Evolutionary conservation across 2,329 filamentous ascomycete genomes (phyloP).

Genomic region (Teratosphaeria zuluensis): DNA sequence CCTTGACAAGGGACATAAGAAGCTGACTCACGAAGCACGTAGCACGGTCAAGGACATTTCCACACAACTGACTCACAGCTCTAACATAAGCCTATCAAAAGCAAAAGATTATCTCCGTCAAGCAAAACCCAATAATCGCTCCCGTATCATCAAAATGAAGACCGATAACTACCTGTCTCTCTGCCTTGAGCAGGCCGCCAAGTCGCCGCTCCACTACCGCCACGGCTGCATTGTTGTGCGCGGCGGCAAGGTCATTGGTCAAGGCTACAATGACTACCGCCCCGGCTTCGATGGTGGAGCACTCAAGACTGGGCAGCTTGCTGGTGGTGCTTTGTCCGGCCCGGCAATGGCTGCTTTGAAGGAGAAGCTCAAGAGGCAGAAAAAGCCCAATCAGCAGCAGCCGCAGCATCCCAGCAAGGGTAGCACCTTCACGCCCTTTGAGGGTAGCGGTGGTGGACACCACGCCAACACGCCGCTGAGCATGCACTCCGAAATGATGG

Average conservation of each 20-base stretch:
- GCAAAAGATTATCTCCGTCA: too few species aligned
- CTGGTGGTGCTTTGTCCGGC: slow-evolving; percentile 25
- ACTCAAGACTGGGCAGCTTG: slow-evolving; percentile 38
- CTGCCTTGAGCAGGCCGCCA: slow-evolving; percentile 43
- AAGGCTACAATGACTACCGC: slow-evolving; percentile 43
- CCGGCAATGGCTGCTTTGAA: slow-evolving; percentile 31
- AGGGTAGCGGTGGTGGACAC: slow-evolving; percentile 28
- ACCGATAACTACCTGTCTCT: slow-evolving; percentile 41
- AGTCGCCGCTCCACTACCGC: slow-evolving; percentile 41
- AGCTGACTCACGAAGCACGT: too few species aligned
- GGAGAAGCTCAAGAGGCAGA: slow-evolving; percentile 26
- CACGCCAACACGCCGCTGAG: slow-evolving; percentile 36
- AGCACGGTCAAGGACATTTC: too few species aligned
- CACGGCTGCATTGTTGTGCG: slow-evolving; percentile 44
- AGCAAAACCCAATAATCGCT: too few species aligned
- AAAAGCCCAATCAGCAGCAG: slow-evolving; percentile 15
- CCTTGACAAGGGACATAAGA: too few species aligned
- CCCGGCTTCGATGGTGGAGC: slow-evolving; percentile 41
- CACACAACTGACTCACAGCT: too few species aligned
- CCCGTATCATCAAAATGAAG: slow-evolving; percentile 26
- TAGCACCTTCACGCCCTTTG: slow-evolving; percentile 30
- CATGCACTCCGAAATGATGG: slow-evolving; percentile 50
- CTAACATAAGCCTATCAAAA: too few species aligned
- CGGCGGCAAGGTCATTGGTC: slow-evolving; percentile 45
- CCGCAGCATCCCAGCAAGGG: slow-evolving; percentile 16